phyloP scores from a whole-genome alignment of 2,329 filamentous ascomycete species.

The Phaeomoniella chlamydospora region DNA sequence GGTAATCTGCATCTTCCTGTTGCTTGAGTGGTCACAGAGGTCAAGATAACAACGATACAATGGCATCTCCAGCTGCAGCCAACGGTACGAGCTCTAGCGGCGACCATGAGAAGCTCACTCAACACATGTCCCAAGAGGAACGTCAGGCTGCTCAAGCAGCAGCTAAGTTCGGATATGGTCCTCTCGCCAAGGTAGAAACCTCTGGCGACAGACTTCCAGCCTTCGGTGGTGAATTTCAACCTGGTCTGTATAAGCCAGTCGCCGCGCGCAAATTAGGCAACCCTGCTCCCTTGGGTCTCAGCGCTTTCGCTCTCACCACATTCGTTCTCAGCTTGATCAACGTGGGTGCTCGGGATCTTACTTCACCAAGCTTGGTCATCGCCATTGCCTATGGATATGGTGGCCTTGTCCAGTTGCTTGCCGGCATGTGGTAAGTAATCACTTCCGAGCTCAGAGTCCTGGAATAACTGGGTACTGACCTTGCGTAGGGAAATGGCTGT shows the following conservation, averaged over 20 bases:
- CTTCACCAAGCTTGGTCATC: conserved; percentile 50
- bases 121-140: conserved; percentile 27
- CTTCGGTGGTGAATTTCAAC: conserved; percentile 61
- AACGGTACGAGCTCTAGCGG: conserved; percentile 4
- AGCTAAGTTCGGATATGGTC: conserved; percentile 34
- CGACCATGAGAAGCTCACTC: conserved; percentile 3
- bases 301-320: conserved; percentile 68
- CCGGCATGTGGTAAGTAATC: conserved; percentile 65
- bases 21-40: background rate
- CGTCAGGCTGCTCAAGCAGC: conserved; percentile 26
- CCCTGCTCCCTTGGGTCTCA: conserved; percentile 62
- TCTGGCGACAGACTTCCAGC: conserved; percentile 36
- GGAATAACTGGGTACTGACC: background rate
- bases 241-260: conserved; percentile 51
- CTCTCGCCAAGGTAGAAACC: conserved; percentile 34
- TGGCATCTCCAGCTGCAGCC: conserved; percentile 2
- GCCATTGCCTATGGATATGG: conserved; percentile 61
- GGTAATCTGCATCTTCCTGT: background rate
- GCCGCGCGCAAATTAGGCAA: conserved; percentile 60
- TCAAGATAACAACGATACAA: background rate
- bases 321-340: conserved; percentile 68
- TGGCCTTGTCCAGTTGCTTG: conserved; percentile 62
- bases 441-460: background rate
- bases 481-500: conserved; percentile 61
- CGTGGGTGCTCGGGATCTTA: conserved; percentile 47